Conservation (phyloP, 768 basidiomycete genomes). For the Termitomyces sp. region DNA sequence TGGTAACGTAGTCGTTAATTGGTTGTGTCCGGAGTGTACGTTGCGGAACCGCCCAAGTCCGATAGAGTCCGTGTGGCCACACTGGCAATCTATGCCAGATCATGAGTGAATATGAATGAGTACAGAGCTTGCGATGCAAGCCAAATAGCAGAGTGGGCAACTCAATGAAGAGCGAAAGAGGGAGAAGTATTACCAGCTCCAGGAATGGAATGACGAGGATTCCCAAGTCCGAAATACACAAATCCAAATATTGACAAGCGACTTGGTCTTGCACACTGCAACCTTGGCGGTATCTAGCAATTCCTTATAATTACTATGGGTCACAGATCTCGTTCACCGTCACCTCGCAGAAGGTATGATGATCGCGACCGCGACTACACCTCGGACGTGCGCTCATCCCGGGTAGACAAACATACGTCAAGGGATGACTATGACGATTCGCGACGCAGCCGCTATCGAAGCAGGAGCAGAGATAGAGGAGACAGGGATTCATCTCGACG, state of each 20-base stretch:
- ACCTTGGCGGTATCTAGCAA: neutral
- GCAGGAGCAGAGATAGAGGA: slow-evolving; percentile 24
- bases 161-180: neutral
- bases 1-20: slow-evolving; percentile 39
- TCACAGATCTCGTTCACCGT: slow-evolving; percentile 51
- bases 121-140: neutral
- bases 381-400: slow-evolving; percentile 32
- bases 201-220: neutral
- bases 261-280: neutral
- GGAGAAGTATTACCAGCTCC: no score
- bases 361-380: slow-evolving; percentile 36
- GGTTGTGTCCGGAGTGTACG: slow-evolving; percentile 58
- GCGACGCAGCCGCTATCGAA: slow-evolving; percentile 27
- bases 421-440: slow-evolving; percentile 32
- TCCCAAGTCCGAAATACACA: slow-evolving; percentile 12
- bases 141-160: neutral
- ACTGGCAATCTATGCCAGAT: slow-evolving; percentile 17
- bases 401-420: slow-evolving; percentile 29
- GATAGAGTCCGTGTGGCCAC: slow-evolving; percentile 24
- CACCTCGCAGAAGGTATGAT: slow-evolving; percentile 41
- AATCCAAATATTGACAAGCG: slow-evolving; percentile 10
- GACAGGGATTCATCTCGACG: slow-evolving; percentile 23
- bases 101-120: slow-evolving; percentile 9
- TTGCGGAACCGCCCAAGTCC: slow-evolving; percentile 25
- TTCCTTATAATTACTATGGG: slow-evolving; percentile 33